phyloP scores from a whole-genome alignment of 805 yeast genomes.

The Scheffersomyces ergatensis region DNA sequence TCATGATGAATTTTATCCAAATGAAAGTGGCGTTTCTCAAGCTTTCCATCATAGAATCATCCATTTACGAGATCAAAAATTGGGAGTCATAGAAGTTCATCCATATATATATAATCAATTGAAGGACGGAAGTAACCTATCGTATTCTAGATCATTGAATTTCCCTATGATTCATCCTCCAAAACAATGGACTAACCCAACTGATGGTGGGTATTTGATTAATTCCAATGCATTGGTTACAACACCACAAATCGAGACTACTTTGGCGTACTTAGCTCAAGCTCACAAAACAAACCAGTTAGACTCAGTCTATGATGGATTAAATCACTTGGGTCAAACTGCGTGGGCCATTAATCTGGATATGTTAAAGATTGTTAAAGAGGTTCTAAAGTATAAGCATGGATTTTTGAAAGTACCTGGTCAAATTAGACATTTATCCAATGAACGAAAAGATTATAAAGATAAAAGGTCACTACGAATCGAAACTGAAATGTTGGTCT shows the following conservation, averaged over 20 bases:
- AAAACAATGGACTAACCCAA: constrained; percentile 30
- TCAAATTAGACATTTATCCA: neutral
- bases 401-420: constrained; percentile 29
- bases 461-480: constrained; percentile 13
- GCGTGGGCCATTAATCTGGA: constrained; percentile 36
- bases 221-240: constrained; percentile 22
- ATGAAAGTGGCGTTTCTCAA: constrained; percentile 4
- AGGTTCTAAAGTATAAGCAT: constrained; percentile 12
- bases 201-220: constrained; percentile 32
- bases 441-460: constrained; percentile 6
- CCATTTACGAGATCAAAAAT: neutral
- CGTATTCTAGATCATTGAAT: constrained; percentile 2
- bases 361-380: constrained; percentile 19
- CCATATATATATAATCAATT: constrained; percentile 18
- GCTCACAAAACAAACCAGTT: constrained; percentile 34
- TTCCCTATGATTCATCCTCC: constrained; percentile 43
- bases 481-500: constrained; percentile 15
- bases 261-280: constrained; percentile 16
- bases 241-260: constrained; percentile 11
- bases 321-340: constrained; percentile 24
- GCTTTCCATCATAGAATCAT: constrained; percentile 9
- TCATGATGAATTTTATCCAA: constrained; percentile 3
- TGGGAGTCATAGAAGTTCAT: constrained; percentile 22
- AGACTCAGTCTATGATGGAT: constrained; percentile 22
- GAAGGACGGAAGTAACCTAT: too few relatives aligned